Evolutionary conservation across 495 filamentous ascomycete species (phyloP).

Genomic region (Evernia prunastri): DNA sequence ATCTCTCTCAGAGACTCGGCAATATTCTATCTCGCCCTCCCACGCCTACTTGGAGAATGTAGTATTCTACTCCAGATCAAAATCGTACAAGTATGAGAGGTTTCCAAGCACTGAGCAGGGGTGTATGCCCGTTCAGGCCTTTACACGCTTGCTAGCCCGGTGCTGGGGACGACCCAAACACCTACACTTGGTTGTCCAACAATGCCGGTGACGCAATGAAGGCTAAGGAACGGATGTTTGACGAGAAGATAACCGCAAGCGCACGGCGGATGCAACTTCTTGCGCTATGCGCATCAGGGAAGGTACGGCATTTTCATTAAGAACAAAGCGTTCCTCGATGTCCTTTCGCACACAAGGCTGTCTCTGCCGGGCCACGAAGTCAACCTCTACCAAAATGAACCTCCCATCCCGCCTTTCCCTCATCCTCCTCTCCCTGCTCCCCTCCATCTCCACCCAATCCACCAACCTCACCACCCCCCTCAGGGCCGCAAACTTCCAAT

Average conservation of each 20-base stretch:
- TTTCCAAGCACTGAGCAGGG: no score
- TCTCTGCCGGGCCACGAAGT: background rate
- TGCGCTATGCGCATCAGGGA: background rate
- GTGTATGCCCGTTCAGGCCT: no score
- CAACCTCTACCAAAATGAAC: background rate
- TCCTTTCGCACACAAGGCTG: background rate
- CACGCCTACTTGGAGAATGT: no score
- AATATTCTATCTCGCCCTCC: no score
- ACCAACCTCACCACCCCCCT: background rate
- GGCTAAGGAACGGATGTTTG: background rate
- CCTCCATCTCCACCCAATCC: background rate
- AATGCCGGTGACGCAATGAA: no score
- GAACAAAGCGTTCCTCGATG: background rate
- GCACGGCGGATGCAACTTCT: background rate
- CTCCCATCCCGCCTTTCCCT: background rate
- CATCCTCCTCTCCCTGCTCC: background rate
- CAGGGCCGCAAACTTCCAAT: background rate
- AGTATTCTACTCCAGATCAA: no score
- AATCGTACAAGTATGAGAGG: no score
- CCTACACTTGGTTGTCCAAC: no score
- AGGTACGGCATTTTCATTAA: background rate
- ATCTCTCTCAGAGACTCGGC: no score
- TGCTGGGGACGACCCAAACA: no score
- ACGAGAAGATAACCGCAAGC: background rate
- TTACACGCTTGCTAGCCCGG: no score